These are phyloP conservation scores for Grigorovia jiainica DNA, from an alignment of 805 yeast species.

Conservation along the genomic window DNA sequence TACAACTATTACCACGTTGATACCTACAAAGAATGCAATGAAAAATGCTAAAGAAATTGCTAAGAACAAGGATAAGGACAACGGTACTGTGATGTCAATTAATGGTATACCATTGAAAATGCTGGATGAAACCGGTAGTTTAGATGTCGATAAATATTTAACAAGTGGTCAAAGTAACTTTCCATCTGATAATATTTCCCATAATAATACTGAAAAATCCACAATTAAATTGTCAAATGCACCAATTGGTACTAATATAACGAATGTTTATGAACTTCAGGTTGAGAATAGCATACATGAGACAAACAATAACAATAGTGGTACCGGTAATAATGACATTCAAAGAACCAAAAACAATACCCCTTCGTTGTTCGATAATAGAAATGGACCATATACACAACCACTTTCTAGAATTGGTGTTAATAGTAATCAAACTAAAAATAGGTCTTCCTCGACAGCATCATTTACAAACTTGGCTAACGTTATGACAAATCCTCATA, in stretches of 20 bases:
- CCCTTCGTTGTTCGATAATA: background rate
- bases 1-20: slow-evolving; percentile 79
- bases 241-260: no score
- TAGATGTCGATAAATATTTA: slow-evolving; percentile 19
- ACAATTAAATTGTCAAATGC: no score
- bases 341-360: background rate
- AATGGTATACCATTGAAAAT: slow-evolving; percentile 62
- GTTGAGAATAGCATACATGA: background rate
- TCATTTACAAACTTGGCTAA: no score
- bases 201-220: background rate
- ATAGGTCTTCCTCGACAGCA: background rate
- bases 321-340: background rate
- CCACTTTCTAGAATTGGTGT: background rate
- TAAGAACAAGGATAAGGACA: slow-evolving; percentile 12
- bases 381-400: background rate
- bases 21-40: slow-evolving; percentile 76
- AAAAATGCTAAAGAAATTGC: slow-evolving; percentile 26
- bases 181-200: background rate
- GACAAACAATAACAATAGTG: background rate
- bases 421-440: no score
- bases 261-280: background rate
- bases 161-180: background rate
- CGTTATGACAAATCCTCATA: no score
- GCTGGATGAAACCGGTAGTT: slow-evolving; percentile 75
- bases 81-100: slow-evolving; percentile 38